Evolutionary conservation across 2,329 filamentous ascomycete genomes (phyloP).

Genomic region (Simplicillium sp.): DNA sequence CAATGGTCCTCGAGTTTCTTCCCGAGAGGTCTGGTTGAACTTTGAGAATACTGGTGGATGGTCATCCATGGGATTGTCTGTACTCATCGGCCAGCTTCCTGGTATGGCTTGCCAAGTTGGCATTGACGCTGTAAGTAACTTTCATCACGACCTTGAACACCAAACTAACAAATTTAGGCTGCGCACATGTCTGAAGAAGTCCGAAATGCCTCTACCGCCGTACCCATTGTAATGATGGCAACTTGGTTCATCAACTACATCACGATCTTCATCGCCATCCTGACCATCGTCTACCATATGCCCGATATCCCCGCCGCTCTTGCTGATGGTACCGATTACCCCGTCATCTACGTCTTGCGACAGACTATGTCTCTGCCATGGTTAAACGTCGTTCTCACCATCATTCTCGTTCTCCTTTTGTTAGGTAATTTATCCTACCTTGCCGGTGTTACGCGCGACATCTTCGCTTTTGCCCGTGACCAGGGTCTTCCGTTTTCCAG

Average conservation of each 20-base stretch:
- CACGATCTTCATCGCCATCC: conserved; percentile 3
- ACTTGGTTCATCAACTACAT: conserved; percentile 3
- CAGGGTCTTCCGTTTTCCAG: conserved; percentile 2
- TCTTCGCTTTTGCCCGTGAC: conserved; percentile 7
- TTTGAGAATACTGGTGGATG: conserved; percentile 9
- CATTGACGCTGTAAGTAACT: conserved; percentile 6
- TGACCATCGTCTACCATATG: conserved; percentile 6
- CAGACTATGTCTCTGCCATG: conserved; percentile 6
- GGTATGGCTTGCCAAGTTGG: conserved; percentile 7
- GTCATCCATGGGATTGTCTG: conserved; percentile 5
- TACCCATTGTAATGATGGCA: conserved; percentile 7
- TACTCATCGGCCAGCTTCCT: conserved; percentile 10
- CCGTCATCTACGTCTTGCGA: conserved; percentile 5
- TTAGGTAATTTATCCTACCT: conserved; percentile 6
- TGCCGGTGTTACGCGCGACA: conserved; percentile 6
- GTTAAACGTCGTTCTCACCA: conserved; percentile 3
- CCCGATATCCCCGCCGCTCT: conserved; percentile 5
- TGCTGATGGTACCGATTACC: conserved; percentile 4
- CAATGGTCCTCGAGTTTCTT: conserved; percentile 7
- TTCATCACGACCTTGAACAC: not conserved
- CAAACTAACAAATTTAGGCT: conserved; percentile 1
- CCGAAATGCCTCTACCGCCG: conserved; percentile 6
- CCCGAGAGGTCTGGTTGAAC: conserved; percentile 7
- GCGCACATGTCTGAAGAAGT: conserved; percentile 11
- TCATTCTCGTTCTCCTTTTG: conserved; percentile 6